These are phyloP conservation scores for Saprolegnia parasitica DNA, from an alignment of 352 stramenopile species.

Conservation along the genomic window DNA sequence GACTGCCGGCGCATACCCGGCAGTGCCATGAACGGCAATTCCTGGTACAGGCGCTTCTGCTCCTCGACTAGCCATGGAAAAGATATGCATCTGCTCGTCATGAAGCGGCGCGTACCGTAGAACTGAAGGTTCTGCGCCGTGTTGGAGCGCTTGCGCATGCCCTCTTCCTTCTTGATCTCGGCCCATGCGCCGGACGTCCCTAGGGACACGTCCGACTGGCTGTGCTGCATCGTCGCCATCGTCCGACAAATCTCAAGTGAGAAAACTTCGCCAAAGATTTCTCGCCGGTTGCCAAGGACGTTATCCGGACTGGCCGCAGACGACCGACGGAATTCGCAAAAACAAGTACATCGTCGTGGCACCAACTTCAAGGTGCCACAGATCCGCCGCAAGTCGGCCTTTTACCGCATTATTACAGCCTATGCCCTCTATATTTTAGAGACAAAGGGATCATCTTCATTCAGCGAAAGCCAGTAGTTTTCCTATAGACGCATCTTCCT, in stretches of 20 bases:
- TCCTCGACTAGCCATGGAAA: slow-evolving; percentile 47
- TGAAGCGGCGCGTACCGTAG: slow-evolving; percentile 46
- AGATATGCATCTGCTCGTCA: slow-evolving; percentile 38
- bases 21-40: slow-evolving; percentile 66
- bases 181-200: slow-evolving; percentile 56
- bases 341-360: no score
- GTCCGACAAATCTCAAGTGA: slow-evolving; percentile 11
- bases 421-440: no score
- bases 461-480: no score
- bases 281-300: not conserved
- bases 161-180: slow-evolving; percentile 60
- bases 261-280: slow-evolving; percentile 8
- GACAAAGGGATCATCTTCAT: no score
- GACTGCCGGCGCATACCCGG: slow-evolving; percentile 64
- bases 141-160: slow-evolving; percentile 72
- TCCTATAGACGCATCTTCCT: no score
- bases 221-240: slow-evolving; percentile 50
- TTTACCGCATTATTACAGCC: no score
- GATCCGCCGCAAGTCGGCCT: no score
- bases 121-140: slow-evolving; percentile 75
- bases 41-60: slow-evolving; percentile 67
- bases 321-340: not conserved
- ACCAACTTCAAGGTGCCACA: no score
- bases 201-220: slow-evolving; percentile 60
- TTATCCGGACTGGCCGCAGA: slow-evolving; percentile 8